Evolutionary conservation across 306 rosid genomes (phyloP).

Genomic region (Glycyrrhiza uralensis): DNA sequence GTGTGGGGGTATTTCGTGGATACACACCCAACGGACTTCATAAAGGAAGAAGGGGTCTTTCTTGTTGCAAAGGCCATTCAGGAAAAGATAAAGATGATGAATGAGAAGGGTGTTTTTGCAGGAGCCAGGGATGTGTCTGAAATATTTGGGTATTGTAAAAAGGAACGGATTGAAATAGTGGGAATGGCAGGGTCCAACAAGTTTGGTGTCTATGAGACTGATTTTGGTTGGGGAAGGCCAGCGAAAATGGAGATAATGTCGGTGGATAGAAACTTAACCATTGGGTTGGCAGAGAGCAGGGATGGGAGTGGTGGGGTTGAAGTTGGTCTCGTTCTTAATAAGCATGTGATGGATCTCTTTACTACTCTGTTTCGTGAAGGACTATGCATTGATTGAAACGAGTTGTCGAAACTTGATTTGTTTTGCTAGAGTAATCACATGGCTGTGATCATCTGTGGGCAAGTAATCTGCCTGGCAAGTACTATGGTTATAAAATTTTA

Average conservation of each 20-base stretch:
- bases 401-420: no score
- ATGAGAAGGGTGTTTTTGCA: neutral
- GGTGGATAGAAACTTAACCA: constrained; percentile 11
- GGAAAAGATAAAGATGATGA: neutral
- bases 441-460: no score
- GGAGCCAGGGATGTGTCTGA: neutral
- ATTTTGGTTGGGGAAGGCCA: constrained; percentile 56
- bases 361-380: constrained; percentile 11
- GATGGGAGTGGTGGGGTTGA: constrained; percentile 34
- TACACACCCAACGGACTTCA: neutral
- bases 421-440: neutral
- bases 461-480: no score
- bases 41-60: constrained; percentile 6
- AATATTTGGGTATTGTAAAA: neutral
- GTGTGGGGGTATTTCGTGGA: neutral
- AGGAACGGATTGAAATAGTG: neutral
- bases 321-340: constrained; percentile 24
- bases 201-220: constrained; percentile 37
- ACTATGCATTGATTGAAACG: neutral
- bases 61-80: neutral
- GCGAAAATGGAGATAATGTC: constrained; percentile 40
- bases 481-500: no score
- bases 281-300: constrained; percentile 29
- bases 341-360: constrained; percentile 7
- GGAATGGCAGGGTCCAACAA: constrained; percentile 45